Conservation (phyloP, 1,284 basidiomycete genomes). For the Microbotryomycetes sp. region DNA sequence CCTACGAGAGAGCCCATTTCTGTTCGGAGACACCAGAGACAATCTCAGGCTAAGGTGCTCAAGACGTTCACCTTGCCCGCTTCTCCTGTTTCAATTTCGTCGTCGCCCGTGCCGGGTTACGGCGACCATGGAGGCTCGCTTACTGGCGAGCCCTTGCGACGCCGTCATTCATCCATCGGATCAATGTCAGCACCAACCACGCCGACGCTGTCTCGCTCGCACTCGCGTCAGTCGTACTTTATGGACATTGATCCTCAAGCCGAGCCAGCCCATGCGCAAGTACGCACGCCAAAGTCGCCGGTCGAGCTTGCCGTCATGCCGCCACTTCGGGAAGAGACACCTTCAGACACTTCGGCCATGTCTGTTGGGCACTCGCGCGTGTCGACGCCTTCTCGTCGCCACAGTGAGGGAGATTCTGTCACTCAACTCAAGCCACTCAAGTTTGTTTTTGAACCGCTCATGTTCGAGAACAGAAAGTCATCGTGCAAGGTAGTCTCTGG, state of each 20-base stretch:
- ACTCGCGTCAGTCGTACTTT: not conserved
- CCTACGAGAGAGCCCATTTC: not conserved
- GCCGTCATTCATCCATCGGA: not conserved
- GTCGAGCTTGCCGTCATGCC: not conserved
- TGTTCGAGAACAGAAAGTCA: not conserved
- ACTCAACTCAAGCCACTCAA: not conserved
- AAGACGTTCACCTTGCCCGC: not conserved
- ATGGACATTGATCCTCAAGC: not conserved
- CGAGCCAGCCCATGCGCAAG: not conserved
- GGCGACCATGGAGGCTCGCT: not conserved
- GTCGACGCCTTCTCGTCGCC: too few species aligned
- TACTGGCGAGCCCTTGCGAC: not conserved
- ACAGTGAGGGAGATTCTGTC: not conserved
- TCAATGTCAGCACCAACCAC: not conserved
- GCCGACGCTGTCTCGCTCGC: not conserved
- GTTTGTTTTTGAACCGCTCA: not conserved
- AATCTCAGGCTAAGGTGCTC: not conserved
- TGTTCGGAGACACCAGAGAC: not conserved
- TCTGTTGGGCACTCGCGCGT: too few species aligned
- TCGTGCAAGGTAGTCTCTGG: not conserved
- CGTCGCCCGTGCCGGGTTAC: not conserved
- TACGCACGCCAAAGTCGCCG: not conserved
- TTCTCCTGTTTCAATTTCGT: not conserved
- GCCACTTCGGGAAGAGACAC: too few species aligned
- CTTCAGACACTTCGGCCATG: too few species aligned